These are phyloP conservation scores for Ettlia oleoabundans DNA, from an alignment of 139 green algal genomes.

Conservation along the genomic window DNA sequence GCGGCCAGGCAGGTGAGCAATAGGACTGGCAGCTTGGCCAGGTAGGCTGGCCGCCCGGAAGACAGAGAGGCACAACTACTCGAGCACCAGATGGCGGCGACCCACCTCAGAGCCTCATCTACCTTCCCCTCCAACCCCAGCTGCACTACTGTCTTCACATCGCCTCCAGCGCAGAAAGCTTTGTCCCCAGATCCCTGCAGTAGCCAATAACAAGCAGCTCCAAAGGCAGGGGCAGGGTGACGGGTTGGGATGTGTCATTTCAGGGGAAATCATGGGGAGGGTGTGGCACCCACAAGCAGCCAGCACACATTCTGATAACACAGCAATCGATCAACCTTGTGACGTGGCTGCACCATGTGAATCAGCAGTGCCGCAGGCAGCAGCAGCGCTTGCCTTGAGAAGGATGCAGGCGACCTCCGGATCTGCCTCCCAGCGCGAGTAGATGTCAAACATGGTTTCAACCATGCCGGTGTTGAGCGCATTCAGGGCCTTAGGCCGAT, in stretches of 20 bases:
- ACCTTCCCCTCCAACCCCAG: slow-evolving; percentile 23
- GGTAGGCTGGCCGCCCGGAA: neutral
- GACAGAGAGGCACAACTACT: no score
- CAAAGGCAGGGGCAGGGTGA: no score
- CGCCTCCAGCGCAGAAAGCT: slow-evolving; percentile 88
- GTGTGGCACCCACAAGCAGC: no score
- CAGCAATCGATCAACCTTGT: no score
- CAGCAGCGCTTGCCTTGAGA: slow-evolving; percentile 3
- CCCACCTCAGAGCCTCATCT: slow-evolving; percentile 48
- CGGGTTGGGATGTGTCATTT: no score
- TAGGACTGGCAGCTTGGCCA: no score
- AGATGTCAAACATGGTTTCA: slow-evolving; percentile 24
- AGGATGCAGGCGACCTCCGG: slow-evolving; percentile 4
- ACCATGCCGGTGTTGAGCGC: slow-evolving; percentile 79
- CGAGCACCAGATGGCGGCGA: no score
- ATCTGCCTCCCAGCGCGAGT: neutral
- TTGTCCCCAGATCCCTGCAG: slow-evolving; percentile 35
- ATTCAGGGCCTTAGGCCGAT: slow-evolving; percentile 74
- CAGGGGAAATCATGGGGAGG: no score
- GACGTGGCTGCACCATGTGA: no score
- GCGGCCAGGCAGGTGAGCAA: no score
- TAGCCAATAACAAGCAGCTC: neutral
- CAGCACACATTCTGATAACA: no score
- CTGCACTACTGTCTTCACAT: slow-evolving; percentile 79
- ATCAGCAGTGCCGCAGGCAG: neutral